These are phyloP conservation scores for Sambucus nigra DNA, from an alignment of 129 eudicot species.

Conservation along the genomic window DNA sequence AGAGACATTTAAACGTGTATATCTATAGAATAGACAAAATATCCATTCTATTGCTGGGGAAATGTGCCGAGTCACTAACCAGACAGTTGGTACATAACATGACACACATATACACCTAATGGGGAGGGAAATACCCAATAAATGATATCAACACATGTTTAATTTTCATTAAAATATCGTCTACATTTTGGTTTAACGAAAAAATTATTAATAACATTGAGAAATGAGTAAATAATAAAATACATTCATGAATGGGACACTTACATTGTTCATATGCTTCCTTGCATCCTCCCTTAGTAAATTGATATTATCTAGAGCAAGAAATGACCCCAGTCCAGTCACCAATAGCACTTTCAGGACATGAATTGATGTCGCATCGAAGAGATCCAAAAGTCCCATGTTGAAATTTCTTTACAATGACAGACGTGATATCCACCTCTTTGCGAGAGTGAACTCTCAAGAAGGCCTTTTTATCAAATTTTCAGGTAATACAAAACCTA, in stretches of 20 bases:
- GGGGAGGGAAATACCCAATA: no score
- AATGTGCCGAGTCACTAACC: no score
- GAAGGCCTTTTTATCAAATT: background rate
- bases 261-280: constrained; percentile 53
- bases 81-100: no score
- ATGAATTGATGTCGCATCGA: constrained; percentile 60
- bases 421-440: background rate
- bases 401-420: background rate
- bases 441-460: background rate
- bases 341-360: constrained; percentile 69
- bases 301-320: constrained; percentile 52
- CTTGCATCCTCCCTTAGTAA: constrained; percentile 47
- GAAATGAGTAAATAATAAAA: background rate
- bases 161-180: no score
- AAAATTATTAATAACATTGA: no score
- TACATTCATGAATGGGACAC: background rate
- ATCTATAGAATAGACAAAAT: no score
- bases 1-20: no score
- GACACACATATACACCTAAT: no score
- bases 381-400: constrained; percentile 58
- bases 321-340: constrained; percentile 63
- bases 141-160: no score
- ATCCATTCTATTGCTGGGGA: no score
- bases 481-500: no score
- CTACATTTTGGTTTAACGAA: no score